Evolutionary conservation across 2,329 filamentous ascomycete genomes (phyloP).

Genomic region (Aureobasidium vineae): DNA sequence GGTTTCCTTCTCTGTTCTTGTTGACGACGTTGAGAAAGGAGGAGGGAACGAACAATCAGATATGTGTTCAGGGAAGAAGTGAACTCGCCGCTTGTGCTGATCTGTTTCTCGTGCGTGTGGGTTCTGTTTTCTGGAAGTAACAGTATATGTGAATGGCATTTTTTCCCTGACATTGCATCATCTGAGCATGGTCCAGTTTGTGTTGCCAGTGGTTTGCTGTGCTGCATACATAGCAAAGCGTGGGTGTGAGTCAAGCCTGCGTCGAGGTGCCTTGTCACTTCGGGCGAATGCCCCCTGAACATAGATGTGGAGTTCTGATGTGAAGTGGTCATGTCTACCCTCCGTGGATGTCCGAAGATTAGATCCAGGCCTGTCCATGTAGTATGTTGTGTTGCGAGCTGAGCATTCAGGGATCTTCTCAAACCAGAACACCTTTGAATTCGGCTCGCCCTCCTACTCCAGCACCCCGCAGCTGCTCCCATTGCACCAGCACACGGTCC

Average conservation of each 20-base stretch:
- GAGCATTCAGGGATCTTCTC: not conserved
- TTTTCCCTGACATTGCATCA: not conserved
- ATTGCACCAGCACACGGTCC: conserved; percentile 81
- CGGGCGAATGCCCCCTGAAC: too few species aligned
- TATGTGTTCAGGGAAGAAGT: not conserved
- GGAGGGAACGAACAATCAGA: not conserved
- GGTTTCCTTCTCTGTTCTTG: not conserved
- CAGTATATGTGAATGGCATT: conserved; percentile 16
- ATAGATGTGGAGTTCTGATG: not conserved
- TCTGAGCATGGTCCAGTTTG: not conserved
- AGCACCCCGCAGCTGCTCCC: conserved; percentile 60
- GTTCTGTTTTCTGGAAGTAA: not conserved
- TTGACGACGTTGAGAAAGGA: not conserved
- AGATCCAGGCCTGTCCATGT: not conserved
- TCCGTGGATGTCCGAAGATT: not conserved
- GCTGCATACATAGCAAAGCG: not conserved
- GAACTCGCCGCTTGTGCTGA: not conserved
- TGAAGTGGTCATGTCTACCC: not conserved
- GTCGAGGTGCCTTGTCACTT: too few species aligned
- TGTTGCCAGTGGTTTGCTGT: not conserved
- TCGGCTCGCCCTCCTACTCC: conserved; percentile 43
- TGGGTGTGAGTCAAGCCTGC: too few species aligned
- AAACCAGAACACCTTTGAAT: conserved; percentile 41
- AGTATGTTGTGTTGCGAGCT: not conserved
- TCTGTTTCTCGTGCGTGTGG: not conserved